phyloP scores from a whole-genome alignment of 2,329 filamentous ascomycete species.

The Myriosclerotinia scirpicola region DNA sequence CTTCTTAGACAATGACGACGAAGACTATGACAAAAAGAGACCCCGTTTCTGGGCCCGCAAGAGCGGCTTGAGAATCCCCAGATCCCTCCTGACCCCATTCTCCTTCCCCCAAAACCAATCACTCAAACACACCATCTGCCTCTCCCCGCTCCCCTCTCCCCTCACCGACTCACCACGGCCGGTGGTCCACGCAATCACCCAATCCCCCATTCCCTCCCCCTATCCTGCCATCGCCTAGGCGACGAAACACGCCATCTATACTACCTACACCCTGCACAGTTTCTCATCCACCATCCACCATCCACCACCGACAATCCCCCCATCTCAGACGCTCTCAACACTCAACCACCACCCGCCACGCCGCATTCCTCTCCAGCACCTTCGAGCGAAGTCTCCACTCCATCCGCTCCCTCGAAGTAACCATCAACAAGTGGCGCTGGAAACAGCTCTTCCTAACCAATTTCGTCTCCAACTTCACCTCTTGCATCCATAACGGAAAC shows the following conservation, averaged over 20 bases:
- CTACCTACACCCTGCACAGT: constrained; percentile 32
- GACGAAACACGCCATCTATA: constrained; percentile 36
- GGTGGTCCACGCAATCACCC: neutral
- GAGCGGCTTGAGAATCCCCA: too few species aligned
- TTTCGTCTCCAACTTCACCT: constrained; percentile 30
- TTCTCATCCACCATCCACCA: constrained; percentile 30
- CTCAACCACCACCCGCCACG: too few species aligned
- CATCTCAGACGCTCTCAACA: neutral
- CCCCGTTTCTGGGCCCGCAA: too few species aligned
- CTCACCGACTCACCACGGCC: neutral
- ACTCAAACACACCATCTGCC: constrained; percentile 2
- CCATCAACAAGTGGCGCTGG: constrained; percentile 31
- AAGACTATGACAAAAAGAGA: too few species aligned
- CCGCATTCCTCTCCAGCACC: constrained; percentile 25
- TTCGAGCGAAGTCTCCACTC: constrained; percentile 29
- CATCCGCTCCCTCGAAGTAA: constrained; percentile 30
- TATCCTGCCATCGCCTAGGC: constrained; percentile 35
- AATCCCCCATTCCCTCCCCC: constrained; percentile 33
- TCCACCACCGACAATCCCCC: constrained; percentile 1
- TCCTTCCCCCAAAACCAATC: constrained; percentile 1
- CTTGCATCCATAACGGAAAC: constrained; percentile 36
- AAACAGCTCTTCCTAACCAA: constrained; percentile 31
- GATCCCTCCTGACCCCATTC: neutral
- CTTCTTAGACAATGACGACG: too few species aligned
- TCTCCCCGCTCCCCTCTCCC: constrained; percentile 1